Evolutionary conservation across 331 rosid genomes (phyloP).

Genomic region (Pyrus hybrid): DNA sequence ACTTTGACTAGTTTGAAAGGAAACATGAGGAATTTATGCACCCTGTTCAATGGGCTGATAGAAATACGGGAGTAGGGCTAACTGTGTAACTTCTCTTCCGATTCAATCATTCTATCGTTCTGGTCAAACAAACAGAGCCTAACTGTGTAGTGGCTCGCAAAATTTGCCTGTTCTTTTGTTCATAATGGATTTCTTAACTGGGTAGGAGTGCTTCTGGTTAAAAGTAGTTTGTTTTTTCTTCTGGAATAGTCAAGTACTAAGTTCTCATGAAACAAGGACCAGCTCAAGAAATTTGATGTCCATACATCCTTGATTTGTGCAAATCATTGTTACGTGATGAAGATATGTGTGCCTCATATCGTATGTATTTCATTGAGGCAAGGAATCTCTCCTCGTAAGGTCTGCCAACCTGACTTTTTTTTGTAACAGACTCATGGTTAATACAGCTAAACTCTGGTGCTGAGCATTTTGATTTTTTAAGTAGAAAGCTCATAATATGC

Average conservation of each 20-base stretch:
- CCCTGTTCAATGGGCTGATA: too few species aligned
- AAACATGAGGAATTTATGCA: too few species aligned
- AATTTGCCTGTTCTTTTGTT: not conserved
- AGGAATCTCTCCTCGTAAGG: not conserved
- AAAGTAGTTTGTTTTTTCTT: constrained; percentile 3
- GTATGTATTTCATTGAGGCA: not conserved
- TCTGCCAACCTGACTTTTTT: not conserved
- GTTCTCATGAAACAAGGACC: too few species aligned
- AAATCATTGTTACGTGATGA: not conserved
- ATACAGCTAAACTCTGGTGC: not conserved
- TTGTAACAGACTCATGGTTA: not conserved
- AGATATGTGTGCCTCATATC: not conserved
- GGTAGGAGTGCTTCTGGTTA: not conserved
- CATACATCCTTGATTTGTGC: not conserved
- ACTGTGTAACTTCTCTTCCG: not conserved
- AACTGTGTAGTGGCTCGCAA: not conserved
- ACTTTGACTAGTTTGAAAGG: too few species aligned
- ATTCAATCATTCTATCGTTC: too few species aligned
- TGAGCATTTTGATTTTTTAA: not conserved
- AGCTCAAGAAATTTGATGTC: too few species aligned
- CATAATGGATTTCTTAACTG: not conserved
- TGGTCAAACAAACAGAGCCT: not conserved
- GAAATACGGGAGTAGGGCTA: too few species aligned
- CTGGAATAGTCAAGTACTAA: not conserved
- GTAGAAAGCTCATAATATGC: not conserved